phyloP scores from a whole-genome alignment of 2,329 filamentous ascomycete species.

The Berkeleyomyces rouxiae region DNA sequence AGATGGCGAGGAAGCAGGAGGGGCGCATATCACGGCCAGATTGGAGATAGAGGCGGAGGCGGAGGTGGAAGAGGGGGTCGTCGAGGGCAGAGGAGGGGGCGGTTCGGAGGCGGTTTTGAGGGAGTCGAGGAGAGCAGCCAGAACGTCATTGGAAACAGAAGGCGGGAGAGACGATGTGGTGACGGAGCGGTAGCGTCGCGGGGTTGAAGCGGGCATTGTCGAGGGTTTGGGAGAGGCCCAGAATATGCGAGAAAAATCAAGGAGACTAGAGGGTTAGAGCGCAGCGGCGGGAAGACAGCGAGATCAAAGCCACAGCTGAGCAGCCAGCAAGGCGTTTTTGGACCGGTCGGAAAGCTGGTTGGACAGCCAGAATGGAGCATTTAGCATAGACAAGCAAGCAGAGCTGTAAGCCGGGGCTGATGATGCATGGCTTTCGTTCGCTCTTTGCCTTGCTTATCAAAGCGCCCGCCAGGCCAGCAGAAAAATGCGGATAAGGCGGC shows the following conservation, averaged over 20 bases:
- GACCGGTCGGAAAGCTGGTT: too few relatives aligned
- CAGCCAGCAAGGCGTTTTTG: not conserved
- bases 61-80: constrained; percentile 16
- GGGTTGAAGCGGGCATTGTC: constrained; percentile 18
- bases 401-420: not conserved
- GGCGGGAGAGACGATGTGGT: constrained; percentile 42
- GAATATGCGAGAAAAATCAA: not conserved
- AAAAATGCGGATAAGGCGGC: not conserved
- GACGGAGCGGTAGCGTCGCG: constrained; percentile 45
- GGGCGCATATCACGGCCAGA: not conserved
- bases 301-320: not conserved
- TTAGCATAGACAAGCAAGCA: not conserved
- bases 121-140: constrained; percentile 36
- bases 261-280: not conserved
- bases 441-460: not conserved
- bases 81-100: not conserved
- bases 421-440: not conserved
- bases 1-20: not conserved
- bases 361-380: too few relatives aligned
- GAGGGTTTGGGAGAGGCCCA: not conserved
- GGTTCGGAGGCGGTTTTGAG: constrained; percentile 25
- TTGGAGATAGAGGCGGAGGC: constrained; percentile 21
- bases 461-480: not conserved
- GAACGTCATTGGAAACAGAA: constrained; percentile 42
- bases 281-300: not conserved